These are phyloP conservation scores for Fusarium liriodendri DNA, from an alignment of 2,329 filamentous ascomycete genomes.

Conservation along the genomic window DNA sequence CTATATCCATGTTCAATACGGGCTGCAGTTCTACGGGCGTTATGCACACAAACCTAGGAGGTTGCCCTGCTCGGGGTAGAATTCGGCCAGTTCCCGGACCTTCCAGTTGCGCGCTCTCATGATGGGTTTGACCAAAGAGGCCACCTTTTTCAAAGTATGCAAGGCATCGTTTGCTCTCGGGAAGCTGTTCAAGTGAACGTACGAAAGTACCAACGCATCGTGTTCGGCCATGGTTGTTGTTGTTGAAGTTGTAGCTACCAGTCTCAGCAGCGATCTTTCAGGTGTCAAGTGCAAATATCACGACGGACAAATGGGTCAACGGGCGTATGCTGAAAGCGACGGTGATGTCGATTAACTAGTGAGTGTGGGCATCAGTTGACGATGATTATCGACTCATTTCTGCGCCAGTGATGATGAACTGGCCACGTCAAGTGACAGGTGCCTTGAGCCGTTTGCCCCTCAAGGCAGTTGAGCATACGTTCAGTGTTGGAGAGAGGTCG, in stretches of 20 bases:
- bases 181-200: constrained; percentile 60
- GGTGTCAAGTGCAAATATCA: constrained; percentile 12
- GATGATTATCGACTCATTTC: background rate
- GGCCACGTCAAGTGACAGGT: constrained; percentile 41
- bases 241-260: background rate
- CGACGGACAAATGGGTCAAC: constrained; percentile 7
- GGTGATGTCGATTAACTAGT: constrained; percentile 10
- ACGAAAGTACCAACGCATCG: constrained; percentile 60
- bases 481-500: background rate
- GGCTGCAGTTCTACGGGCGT: background rate
- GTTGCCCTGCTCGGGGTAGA: constrained; percentile 80
- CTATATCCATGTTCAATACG: constrained; percentile 49
- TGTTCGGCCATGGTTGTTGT: constrained; percentile 36
- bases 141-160: constrained; percentile 79
- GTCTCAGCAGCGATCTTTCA: background rate
- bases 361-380: background rate
- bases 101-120: constrained; percentile 90
- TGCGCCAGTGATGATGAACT: background rate
- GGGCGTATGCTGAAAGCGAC: background rate
- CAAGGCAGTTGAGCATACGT: constrained; percentile 15
- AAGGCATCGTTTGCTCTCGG: constrained; percentile 63
- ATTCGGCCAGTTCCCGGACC: constrained; percentile 83
- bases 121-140: constrained; percentile 91
- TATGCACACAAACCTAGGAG: constrained; percentile 69
- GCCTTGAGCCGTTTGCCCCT: constrained; percentile 34